Conservation (phyloP, 2,329 filamentous ascomycete species). For the Teratosphaeria epicoccoides region DNA sequence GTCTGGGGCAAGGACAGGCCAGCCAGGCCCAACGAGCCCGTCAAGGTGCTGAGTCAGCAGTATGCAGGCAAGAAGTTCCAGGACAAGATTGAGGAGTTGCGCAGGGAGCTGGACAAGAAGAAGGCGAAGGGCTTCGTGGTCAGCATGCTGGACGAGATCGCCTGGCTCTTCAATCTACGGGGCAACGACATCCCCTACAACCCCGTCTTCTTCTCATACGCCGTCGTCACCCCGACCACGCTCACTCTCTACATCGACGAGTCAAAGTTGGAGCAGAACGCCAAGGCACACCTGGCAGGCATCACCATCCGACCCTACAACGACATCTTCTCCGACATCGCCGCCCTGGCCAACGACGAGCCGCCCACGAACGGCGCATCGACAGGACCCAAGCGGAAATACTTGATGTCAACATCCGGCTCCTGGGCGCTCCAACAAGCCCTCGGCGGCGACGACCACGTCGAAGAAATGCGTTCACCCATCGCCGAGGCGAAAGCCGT, state of each 20-base stretch:
- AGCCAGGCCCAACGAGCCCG: constrained; percentile 60
- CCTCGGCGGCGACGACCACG: constrained; percentile 72
- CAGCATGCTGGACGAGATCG: constrained; percentile 91
- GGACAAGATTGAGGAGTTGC: constrained; percentile 72
- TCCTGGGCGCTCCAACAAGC: constrained; percentile 88
- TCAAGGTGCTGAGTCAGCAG: constrained; percentile 59
- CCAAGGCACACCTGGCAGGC: constrained; percentile 57
- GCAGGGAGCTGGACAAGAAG: constrained; percentile 86
- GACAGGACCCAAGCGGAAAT: constrained; percentile 47
- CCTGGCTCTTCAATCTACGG: constrained; percentile 96
- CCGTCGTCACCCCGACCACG: constrained; percentile 64
- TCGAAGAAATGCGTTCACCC: constrained; percentile 79
- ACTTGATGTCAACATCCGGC: constrained; percentile 74
- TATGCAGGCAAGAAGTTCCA: constrained; percentile 74
- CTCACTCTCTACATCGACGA: constrained; percentile 78
- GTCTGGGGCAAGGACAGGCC: constrained; percentile 76
- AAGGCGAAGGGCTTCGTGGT: constrained; percentile 79
- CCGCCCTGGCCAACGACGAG: constrained; percentile 45
- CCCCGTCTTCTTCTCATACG: constrained; percentile 96
- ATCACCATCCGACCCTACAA: constrained; percentile 74
- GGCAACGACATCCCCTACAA: constrained; percentile 96
- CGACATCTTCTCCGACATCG: constrained; percentile 68
- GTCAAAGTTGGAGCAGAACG: constrained; percentile 61
- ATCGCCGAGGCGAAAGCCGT: constrained; percentile 85
- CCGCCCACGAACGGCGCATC: constrained; percentile 10